phyloP scores from a whole-genome alignment of 2,329 filamentous ascomycete genomes.

The Zymoseptoria tritici region DNA sequence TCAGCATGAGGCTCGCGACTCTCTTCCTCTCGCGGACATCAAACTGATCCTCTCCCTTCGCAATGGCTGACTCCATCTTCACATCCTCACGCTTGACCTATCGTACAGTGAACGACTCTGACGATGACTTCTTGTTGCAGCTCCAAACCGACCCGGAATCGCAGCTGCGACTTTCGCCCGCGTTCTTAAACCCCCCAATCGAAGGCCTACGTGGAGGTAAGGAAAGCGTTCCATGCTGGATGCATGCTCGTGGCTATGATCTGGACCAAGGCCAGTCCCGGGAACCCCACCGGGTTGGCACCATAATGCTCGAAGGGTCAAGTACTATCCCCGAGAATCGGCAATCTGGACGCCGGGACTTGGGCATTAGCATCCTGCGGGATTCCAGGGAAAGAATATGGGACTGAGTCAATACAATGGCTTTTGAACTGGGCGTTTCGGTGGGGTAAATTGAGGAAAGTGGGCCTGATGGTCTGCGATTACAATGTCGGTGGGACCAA shows the following conservation, averaged over 20 bases:
- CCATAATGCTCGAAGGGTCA: background rate
- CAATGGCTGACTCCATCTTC: background rate
- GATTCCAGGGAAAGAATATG: slow-evolving; percentile 37
- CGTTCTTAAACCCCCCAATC: background rate
- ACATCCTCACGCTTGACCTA: background rate
- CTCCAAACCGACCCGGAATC: slow-evolving; percentile 3
- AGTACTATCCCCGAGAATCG: background rate
- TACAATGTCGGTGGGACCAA: slow-evolving; percentile 37
- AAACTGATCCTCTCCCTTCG: too few species aligned
- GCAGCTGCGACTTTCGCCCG: background rate
- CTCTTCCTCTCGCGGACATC: too few species aligned
- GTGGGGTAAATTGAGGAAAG: slow-evolving; percentile 36
- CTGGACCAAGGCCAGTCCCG: background rate
- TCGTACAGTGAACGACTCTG: slow-evolving; percentile 1
- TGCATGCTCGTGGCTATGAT: slow-evolving; percentile 1
- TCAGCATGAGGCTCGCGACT: too few species aligned
- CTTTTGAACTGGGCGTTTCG: slow-evolving; percentile 40
- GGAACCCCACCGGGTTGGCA: background rate
- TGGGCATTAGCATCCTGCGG: slow-evolving; percentile 1
- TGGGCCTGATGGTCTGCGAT: slow-evolving; percentile 33
- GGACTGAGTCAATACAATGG: slow-evolving; percentile 41
- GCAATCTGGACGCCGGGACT: background rate
- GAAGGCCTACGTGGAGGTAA: background rate
- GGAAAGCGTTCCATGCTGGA: background rate
- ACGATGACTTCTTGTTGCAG: background rate